Evolutionary conservation across 768 basidiomycete species (phyloP), one percentile per base, ranked within the genome.

Genomic region (Rossbeevera mucosa): DNA sequence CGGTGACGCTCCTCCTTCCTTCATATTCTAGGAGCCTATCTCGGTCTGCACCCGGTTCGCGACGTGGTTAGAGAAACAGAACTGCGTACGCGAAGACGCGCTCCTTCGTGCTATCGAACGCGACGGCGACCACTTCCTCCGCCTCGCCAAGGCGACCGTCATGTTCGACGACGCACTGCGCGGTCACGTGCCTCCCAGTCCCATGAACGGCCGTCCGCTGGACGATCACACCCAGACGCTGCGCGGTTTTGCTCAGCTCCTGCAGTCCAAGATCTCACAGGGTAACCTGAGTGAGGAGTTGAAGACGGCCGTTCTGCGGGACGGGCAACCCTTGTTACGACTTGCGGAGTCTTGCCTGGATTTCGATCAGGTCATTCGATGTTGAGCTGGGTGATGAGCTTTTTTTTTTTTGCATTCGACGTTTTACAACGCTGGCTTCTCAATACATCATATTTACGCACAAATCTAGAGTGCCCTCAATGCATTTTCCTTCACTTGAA

Each of bases 391-490:
- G 40, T 20, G 31, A 30, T 38, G 29, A 24, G 43, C 14, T 42
- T 42, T 62, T 60, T 16, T 22, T 42, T 42, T 62, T 60, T 16
- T 33, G 31, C 48, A 13, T 57, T 1, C 20, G 21, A 38, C 30
- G 7, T 44, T 22, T 22, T 7, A 42, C 3, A 16, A 5, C 9
- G 7, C 16, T 22, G 3, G 28, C n/a, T 16, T 29, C 13, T 30
- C 22, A 30, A 30, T 14, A 38, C 18, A 43, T 18, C 29, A 8
- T 31, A 24, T 33, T 31, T 42, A 47, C 57, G 2, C 20, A 38
- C 47, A 48, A 47, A 49, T 41, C 24, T 8, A 7, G 41, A 33
- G 72, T 47, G 77, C 67, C 54, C 75, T 74, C 16, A 69, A 52
- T 29, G 62, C 48, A 21, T 63, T 68, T 25, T 64, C 71, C 31